A percentile compares a stretch with the other conserved stretches of the same genome.
These are phyloP conservation scores for Plasmodium gaboni DNA, from an alignment of 169 alveolate genomes.

Conservation along the genomic window DNA sequence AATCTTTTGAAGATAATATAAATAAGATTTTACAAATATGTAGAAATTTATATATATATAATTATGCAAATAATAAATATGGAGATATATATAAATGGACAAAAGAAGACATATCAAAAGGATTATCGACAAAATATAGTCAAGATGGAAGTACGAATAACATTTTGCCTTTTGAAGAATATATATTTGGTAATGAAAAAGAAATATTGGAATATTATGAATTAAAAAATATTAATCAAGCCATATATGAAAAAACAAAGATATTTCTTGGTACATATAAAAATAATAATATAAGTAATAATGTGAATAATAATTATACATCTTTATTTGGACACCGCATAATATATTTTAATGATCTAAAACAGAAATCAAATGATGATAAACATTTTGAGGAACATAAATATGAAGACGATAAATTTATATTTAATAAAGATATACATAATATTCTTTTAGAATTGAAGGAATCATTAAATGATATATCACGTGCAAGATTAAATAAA, in stretches of 20 bases:
- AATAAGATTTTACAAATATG: neutral
- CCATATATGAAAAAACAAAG: conserved; percentile 32
- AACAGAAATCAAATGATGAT: neutral
- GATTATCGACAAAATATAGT: neutral
- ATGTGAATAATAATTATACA: neutral
- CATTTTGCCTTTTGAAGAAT: conserved; percentile 57
- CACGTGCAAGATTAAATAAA: conserved; percentile 23
- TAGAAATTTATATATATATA: conserved; percentile 32
- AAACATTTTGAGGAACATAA: neutral
- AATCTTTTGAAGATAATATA: conserved; percentile 2
- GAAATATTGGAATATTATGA: conserved; percentile 20
- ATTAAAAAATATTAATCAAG: conserved; percentile 34
- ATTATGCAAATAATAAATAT: conserved; percentile 33
- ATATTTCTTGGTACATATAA: conserved; percentile 43
- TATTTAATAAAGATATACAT: neutral
- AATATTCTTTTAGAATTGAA: conserved; percentile 9
- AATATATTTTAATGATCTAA: conserved; percentile 21
- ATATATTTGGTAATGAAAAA: conserved; percentile 30
- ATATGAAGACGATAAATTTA: neutral
- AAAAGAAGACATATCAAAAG: neutral
- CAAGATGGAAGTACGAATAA: neutral
- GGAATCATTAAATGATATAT: conserved; percentile 52
- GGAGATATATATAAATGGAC: conserved; percentile 34
- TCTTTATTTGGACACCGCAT: conserved; percentile 64
- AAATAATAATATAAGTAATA: neutral